Percentiles rank a stretch among this genome's conserved stretches.
phyloP scores from a whole-genome alignment of 2,329 filamentous ascomycete species.

The Ophiostoma novo-ulmi region DNA sequence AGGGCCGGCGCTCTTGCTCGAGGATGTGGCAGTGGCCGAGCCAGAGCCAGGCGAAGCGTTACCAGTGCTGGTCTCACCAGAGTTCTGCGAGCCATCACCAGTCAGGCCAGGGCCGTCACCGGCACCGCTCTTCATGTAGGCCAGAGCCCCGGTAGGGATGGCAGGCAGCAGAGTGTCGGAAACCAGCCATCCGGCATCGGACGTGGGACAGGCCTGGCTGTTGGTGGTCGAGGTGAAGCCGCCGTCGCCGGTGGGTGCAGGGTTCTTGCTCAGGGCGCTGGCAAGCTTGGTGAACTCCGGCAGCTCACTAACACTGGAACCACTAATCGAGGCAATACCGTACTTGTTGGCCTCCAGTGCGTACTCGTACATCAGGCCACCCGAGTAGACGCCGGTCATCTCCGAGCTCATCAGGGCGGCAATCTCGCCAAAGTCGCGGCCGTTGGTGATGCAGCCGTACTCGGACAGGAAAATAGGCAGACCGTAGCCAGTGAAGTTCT shows the following conservation, averaged over 20 bases:
- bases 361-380: slow-evolving; percentile 95
- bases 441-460: slow-evolving; percentile 82
- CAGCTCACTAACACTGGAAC: slow-evolving; percentile 50
- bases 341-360: slow-evolving; percentile 71
- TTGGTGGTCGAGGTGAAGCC: slow-evolving; percentile 47
- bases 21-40: slow-evolving; percentile 35
- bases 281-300: slow-evolving; percentile 57
- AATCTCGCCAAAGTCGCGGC: slow-evolving; percentile 76
- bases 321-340: slow-evolving; percentile 67
- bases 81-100: slow-evolving; percentile 51
- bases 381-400: slow-evolving; percentile 89
- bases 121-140: slow-evolving; percentile 51
- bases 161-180: slow-evolving; percentile 46
- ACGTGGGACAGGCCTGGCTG: slow-evolving; percentile 46
- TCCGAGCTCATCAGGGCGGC: slow-evolving; percentile 69
- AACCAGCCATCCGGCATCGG: slow-evolving; percentile 48
- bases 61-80: slow-evolving; percentile 44
- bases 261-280: slow-evolving; percentile 45
- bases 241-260: slow-evolving; percentile 47
- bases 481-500: slow-evolving; percentile 80
- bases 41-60: slow-evolving; percentile 39
- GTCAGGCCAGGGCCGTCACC: slow-evolving; percentile 50
- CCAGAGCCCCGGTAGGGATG: slow-evolving; percentile 47
- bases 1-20: slow-evolving; percentile 32
- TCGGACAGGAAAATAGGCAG: slow-evolving; percentile 92